Percentiles rank a stretch among this genome's conserved stretches.
These are phyloP conservation scores for Asterochloris sp. DNA, from an alignment of 139 green algal genomes.

Conservation along the genomic window DNA sequence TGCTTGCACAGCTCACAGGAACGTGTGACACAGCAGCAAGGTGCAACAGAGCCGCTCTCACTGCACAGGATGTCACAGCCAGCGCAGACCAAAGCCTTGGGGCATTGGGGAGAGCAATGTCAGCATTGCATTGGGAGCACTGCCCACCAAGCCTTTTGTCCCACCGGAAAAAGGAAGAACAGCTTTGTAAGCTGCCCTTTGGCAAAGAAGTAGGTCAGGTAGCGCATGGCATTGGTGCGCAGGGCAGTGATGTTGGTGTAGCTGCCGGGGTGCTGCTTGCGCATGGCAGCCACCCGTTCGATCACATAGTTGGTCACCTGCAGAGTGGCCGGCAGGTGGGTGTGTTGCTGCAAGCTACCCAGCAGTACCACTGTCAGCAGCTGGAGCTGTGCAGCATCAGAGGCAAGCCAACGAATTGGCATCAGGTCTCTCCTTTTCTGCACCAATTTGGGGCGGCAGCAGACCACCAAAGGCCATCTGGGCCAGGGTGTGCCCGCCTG, in stretches of 20 bases:
- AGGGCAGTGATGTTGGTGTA: slow-evolving; percentile 77
- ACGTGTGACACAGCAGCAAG: slow-evolving; percentile 77
- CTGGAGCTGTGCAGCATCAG: too few relatives aligned
- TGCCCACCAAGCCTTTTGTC: not conserved
- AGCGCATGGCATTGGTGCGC: slow-evolving; percentile 94
- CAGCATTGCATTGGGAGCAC: too few relatives aligned
- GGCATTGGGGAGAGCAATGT: too few relatives aligned
- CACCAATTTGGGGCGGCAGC: too few relatives aligned
- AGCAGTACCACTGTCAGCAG: too few relatives aligned
- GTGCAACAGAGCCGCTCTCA: slow-evolving; percentile 24
- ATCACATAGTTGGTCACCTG: slow-evolving; percentile 82
- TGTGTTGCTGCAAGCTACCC: not conserved
- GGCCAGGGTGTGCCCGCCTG: too few relatives aligned
- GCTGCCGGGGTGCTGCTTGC: slow-evolving; percentile 54
- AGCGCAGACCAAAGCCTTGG: not conserved
- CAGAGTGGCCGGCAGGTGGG: not conserved
- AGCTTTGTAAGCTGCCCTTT: slow-evolving; percentile 95
- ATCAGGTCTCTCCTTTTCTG: too few relatives aligned
- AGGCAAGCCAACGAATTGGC: too few relatives aligned
- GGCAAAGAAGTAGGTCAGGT: slow-evolving; percentile 91
- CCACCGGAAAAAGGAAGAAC: slow-evolving; percentile 98
- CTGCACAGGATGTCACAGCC: not conserved
- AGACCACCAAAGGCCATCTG: too few relatives aligned
- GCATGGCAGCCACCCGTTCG: slow-evolving; percentile 75
- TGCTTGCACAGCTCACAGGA: slow-evolving; percentile 59